These are phyloP conservation scores for Glebionis coronaria DNA, from an alignment of 129 eudicot genomes.

Conservation along the genomic window DNA sequence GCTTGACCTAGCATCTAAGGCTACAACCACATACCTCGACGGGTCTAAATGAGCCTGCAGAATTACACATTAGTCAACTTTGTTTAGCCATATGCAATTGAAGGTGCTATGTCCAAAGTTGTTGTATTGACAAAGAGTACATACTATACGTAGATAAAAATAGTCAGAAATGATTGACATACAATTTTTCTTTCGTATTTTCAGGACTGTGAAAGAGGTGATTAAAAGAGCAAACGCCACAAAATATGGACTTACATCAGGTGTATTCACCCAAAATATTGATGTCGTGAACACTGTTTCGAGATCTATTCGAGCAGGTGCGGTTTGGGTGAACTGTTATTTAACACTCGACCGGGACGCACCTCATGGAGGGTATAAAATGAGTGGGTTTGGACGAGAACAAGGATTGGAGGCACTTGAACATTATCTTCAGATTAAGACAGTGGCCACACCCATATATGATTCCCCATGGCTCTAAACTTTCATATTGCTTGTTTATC, in stretches of 20 bases:
- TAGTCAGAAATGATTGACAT: too few relatives aligned
- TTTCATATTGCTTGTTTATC: neutral
- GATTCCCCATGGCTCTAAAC: slow-evolving; percentile 68
- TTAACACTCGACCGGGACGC: slow-evolving; percentile 41
- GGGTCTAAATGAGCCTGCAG: neutral
- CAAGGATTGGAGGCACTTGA: slow-evolving; percentile 54
- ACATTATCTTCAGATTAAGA: slow-evolving; percentile 55
- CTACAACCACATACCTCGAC: neutral
- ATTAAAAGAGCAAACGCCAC: slow-evolving; percentile 68
- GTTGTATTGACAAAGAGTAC: too few relatives aligned
- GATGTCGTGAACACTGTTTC: slow-evolving; percentile 73
- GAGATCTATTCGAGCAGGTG: slow-evolving; percentile 52
- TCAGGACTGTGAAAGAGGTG: slow-evolving; percentile 62
- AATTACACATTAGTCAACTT: neutral
- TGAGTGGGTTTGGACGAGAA: slow-evolving; percentile 66
- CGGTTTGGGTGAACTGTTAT: slow-evolving; percentile 42
- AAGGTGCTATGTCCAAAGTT: too few relatives aligned
- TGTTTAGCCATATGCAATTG: neutral
- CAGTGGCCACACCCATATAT: slow-evolving; percentile 56
- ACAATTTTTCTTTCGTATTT: too few relatives aligned
- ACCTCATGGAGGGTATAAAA: slow-evolving; percentile 64
- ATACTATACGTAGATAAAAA: neutral
- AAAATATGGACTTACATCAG: slow-evolving; percentile 64
- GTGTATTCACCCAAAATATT: slow-evolving; percentile 56
- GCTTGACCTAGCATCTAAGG: neutral